Percentiles rank a stretch among this genome's conserved stretches.
Conservation (phyloP, 2,329 filamentous ascomycete species). For the Lasiodiplodia citricola region DNA sequence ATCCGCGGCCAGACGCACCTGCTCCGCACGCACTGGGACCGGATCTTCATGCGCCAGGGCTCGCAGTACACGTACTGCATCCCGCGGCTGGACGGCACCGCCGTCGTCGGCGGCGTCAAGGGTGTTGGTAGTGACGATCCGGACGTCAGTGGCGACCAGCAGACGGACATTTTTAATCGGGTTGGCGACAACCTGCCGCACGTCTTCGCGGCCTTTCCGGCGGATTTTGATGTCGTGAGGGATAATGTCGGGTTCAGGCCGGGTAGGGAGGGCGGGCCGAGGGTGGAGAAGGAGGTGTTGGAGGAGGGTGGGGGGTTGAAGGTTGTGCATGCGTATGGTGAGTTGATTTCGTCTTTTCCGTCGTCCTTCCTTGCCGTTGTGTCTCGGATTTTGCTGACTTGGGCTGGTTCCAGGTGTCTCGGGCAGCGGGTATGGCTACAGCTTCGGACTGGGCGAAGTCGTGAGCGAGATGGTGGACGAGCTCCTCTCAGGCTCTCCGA, state of each 20-base stretch:
- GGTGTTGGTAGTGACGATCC: constrained; percentile 27
- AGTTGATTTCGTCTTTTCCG: neutral
- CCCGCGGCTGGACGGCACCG: constrained; percentile 34
- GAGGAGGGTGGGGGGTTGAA: constrained; percentile 31
- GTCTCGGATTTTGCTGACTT: neutral
- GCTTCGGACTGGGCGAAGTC: constrained; percentile 33
- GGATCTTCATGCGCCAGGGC: constrained; percentile 34
- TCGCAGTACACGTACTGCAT: constrained; percentile 36
- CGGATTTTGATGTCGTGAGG: constrained; percentile 33
- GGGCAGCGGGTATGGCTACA: constrained; percentile 37
- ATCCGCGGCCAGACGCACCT: constrained; percentile 36
- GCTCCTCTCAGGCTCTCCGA: neutral
- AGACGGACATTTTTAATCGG: constrained; percentile 32
- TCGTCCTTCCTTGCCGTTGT: neutral
- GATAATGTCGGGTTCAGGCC: constrained; percentile 37
- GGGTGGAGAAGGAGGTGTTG: constrained; percentile 38
- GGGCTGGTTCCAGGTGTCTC: constrained; percentile 19
- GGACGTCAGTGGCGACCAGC: constrained; percentile 24
- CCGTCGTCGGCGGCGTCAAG: constrained; percentile 34
- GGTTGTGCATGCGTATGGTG: constrained; percentile 39
- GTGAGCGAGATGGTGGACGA: constrained; percentile 28
- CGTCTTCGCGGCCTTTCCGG: constrained; percentile 29
- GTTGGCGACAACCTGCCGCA: constrained; percentile 32
- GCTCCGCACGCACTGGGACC: constrained; percentile 32
- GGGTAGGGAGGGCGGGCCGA: constrained; percentile 31